These are phyloP conservation scores for Perilla frutescens DNA, from an alignment of 257 asterid genomes.

Conservation along the genomic window DNA sequence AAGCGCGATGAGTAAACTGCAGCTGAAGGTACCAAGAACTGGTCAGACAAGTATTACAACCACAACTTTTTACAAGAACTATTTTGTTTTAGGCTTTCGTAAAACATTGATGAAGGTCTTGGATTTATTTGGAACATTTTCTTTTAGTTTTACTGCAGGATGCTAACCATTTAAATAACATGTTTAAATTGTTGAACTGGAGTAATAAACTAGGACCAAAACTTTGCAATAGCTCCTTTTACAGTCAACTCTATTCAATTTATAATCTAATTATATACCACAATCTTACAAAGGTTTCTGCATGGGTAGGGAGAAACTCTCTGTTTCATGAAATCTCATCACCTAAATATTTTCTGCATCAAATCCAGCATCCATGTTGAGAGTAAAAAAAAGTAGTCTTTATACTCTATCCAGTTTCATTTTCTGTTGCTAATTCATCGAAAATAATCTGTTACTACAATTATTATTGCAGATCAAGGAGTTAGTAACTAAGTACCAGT, in stretches of 20 bases:
- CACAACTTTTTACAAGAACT: background rate
- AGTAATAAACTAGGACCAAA: background rate
- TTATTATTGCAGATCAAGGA: background rate
- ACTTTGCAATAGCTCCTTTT: no score
- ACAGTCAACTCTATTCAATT: no score
- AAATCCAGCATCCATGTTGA: no score
- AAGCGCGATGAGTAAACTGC: constrained; percentile 64
- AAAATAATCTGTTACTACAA: background rate
- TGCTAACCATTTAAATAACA: no score
- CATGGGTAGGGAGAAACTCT: no score
- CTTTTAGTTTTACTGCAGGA: background rate
- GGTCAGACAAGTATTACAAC: background rate
- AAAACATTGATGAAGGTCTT: background rate
- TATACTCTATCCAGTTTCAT: constrained; percentile 11
- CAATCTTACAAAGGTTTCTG: no score
- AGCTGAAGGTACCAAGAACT: constrained; percentile 58
- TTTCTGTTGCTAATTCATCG: constrained; percentile 1
- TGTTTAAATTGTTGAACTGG: background rate
- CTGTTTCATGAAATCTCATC: background rate
- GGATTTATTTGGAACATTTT: background rate
- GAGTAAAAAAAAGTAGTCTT: background rate
- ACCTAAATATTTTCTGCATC: background rate
- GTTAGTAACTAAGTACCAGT: background rate
- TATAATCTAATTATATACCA: no score
- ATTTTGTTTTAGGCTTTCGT: background rate